Conservation (phyloP, 2,329 filamentous ascomycete species). For the Xylaria arbuscula region DNA sequence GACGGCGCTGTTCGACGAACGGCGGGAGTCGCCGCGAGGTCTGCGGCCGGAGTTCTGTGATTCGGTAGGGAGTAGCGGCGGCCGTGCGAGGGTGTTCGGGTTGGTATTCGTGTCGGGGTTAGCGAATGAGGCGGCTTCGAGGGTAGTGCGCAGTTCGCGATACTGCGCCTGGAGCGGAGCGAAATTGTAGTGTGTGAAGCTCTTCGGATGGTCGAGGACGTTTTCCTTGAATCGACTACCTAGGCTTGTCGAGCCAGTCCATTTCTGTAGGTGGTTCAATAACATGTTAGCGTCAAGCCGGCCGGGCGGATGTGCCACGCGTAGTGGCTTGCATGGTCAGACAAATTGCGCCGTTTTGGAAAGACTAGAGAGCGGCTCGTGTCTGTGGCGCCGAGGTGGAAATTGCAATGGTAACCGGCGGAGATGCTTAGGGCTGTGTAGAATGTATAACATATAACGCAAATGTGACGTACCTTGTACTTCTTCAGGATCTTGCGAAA, state of each 20-base stretch:
- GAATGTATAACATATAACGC: slow-evolving; percentile 28
- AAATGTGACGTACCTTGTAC: slow-evolving; percentile 67
- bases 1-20: slow-evolving; percentile 36
- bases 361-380: background rate
- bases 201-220: slow-evolving; percentile 73
- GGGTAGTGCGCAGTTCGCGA: slow-evolving; percentile 60
- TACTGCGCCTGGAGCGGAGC: slow-evolving; percentile 61
- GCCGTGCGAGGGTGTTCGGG: slow-evolving; percentile 29
- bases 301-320: slow-evolving; percentile 17
- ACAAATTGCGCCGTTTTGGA: slow-evolving; percentile 4
- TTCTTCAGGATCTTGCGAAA: slow-evolving; percentile 89
- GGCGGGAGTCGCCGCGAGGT: slow-evolving; percentile 16
- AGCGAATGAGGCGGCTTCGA: slow-evolving; percentile 60
- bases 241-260: slow-evolving; percentile 78
- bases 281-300: slow-evolving; percentile 27
- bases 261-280: slow-evolving; percentile 66
- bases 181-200: slow-evolving; percentile 77
- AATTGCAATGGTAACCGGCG: slow-evolving; percentile 7
- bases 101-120: slow-evolving; percentile 32
- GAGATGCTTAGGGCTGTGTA: background rate
- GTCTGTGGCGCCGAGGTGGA: background rate
- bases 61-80: slow-evolving; percentile 23
- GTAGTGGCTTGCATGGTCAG: slow-evolving; percentile 13
- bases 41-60: slow-evolving; percentile 35
- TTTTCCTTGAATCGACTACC: slow-evolving; percentile 73